These are phyloP conservation scores for Boletellus sp. DNA, from an alignment of 768 basidiomycete genomes.

Conservation along the genomic window DNA sequence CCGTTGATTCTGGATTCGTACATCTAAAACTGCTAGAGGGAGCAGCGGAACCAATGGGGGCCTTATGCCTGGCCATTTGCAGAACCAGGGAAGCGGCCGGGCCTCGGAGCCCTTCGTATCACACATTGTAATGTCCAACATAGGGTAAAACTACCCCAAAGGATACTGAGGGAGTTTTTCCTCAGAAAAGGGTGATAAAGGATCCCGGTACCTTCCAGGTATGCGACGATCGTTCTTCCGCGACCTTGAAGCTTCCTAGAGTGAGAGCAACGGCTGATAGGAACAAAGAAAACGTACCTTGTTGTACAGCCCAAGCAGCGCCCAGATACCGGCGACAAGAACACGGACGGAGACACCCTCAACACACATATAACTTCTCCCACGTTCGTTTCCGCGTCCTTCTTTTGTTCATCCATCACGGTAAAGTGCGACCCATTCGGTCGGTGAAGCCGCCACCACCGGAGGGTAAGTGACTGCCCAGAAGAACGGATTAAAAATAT, in stretches of 20 bases:
- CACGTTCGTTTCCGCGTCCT: conserved; percentile 36
- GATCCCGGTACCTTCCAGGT: not conserved
- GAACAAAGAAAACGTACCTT: not conserved
- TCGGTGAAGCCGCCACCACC: conserved; percentile 35
- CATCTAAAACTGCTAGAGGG: too few relatives aligned
- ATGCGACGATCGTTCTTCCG: not conserved
- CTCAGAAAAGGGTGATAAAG: too few relatives aligned
- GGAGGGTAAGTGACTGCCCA: too few relatives aligned
- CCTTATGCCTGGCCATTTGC: too few relatives aligned
- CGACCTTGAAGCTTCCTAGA: not conserved
- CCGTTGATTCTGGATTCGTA: too few relatives aligned
- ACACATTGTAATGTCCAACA: too few relatives aligned
- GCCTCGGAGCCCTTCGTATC: too few relatives aligned
- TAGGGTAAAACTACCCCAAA: too few relatives aligned
- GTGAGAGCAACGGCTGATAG: not conserved
- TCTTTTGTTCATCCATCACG: too few relatives aligned
- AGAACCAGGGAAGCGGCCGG: too few relatives aligned
- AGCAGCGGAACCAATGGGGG: too few relatives aligned
- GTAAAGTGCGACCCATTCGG: conserved; percentile 34
- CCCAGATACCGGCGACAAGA: conserved; percentile 6
- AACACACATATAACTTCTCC: conserved; percentile 1
- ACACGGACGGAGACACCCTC: conserved; percentile 1
- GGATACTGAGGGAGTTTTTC: too few relatives aligned
- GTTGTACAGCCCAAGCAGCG: conserved; percentile 2
- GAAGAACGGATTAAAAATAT: conserved; percentile 38